Conservation (phyloP, 78 protist species). For the Planoprotostelium fungivorum region DNA sequence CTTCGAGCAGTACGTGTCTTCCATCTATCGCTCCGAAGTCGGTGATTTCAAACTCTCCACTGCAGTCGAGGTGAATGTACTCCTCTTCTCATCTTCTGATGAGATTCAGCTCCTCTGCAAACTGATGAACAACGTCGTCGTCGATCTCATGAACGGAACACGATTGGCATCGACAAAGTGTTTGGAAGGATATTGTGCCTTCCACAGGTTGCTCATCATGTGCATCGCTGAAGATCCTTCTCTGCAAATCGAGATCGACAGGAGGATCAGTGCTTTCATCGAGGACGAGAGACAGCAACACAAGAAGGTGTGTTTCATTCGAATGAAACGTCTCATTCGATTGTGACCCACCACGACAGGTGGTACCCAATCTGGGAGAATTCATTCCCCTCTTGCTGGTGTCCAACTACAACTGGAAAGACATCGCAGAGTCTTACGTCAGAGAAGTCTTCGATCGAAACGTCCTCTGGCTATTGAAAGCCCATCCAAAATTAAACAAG, state of each 20-base stretch:
- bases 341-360: not conserved
- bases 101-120: conserved; percentile 23
- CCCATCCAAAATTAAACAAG: conserved; percentile 7
- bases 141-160: conserved; percentile 48
- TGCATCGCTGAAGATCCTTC: conserved; percentile 33
- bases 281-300: conserved; percentile 31
- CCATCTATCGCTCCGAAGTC: not conserved
- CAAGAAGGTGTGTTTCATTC: conserved; percentile 18
- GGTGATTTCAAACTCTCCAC: conserved; percentile 14
- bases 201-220: conserved; percentile 38
- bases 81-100: not conserved
- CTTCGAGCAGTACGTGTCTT: conserved; percentile 11
- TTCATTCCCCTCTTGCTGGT: conserved; percentile 50
- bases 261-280: conserved; percentile 26
- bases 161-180: conserved; percentile 34
- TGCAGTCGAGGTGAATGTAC: conserved; percentile 7
- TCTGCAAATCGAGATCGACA: conserved; percentile 29
- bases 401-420: conserved; percentile 39
- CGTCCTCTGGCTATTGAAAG: conserved; percentile 36
- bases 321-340: not conserved
- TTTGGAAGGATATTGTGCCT: conserved; percentile 56
- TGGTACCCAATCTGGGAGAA: conserved; percentile 45
- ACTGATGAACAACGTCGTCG: conserved; percentile 52
- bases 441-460: conserved; percentile 54
- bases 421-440: conserved; percentile 29